These are phyloP conservation scores for Irpex rosettiformis DNA, from an alignment of 1,284 basidiomycete genomes.

Conservation along the genomic window DNA sequence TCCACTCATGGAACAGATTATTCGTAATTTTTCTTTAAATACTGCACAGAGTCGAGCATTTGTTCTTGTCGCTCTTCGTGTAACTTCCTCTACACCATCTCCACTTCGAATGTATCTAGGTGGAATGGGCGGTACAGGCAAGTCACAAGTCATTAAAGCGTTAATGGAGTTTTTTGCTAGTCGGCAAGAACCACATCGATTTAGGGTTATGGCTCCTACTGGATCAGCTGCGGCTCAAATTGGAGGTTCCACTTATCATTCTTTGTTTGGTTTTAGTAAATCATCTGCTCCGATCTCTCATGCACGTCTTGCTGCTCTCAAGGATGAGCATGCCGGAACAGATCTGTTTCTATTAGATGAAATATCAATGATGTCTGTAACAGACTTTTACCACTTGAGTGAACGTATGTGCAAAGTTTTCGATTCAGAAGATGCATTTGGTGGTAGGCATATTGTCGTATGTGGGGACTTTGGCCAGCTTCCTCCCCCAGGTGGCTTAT, in stretches of 20 bases:
- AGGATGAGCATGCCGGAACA: not conserved
- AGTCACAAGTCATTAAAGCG: conserved; percentile 38
- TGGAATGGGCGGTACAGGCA: conserved; percentile 37
- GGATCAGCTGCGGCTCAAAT: conserved; percentile 34
- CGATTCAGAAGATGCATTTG: conserved; percentile 7
- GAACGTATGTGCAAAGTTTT: conserved; percentile 20
- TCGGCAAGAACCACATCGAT: conserved; percentile 17
- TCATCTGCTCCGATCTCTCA: not conserved
- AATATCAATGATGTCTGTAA: conserved; percentile 1
- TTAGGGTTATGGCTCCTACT: conserved; percentile 33
- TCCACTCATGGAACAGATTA: not conserved
- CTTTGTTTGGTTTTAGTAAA: conserved; percentile 25
- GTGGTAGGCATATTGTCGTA: not conserved
- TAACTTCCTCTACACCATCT: conserved; percentile 4
- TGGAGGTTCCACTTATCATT: conserved; percentile 37
- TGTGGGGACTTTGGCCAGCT: not conserved
- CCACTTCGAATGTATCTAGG: conserved; percentile 34
- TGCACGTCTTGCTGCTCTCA: not conserved
- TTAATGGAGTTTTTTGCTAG: conserved; percentile 27
- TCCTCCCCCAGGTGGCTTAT: not conserved
- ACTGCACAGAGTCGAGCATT: conserved; percentile 33
- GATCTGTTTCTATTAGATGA: not conserved
- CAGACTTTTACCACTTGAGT: conserved; percentile 4
- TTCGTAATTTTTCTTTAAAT: conserved; percentile 20
- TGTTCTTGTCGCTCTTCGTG: conserved; percentile 29